Base-by-base conservation (phyloP, 2,329 filamentous ascomycete species). In the Alternaria metachromatica region DNA sequence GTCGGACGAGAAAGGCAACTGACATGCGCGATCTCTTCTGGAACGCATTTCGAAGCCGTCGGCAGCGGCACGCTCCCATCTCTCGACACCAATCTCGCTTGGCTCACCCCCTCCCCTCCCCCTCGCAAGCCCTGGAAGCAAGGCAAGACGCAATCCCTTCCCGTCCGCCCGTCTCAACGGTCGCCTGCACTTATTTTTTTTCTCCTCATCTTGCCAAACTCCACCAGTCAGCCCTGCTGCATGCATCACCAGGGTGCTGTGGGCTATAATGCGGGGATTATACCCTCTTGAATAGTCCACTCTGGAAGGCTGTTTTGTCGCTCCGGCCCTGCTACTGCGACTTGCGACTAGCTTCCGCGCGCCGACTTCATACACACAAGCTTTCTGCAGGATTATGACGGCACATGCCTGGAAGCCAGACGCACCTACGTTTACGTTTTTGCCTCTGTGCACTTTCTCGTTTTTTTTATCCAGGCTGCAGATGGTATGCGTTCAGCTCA, bases 231-330 rank as follows among this genome's bases (percentile, higher is more conserved):
- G 55, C 67, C 66, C 64, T 66, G 62, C 43, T 60, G 55, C 62
- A 63, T 64, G 66, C 63, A 63, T 63, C 61, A 65, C 66, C 50
- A 69, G 68, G 65, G 55, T 33, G 30, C 13, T 53, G 28, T 53
- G 30, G 62, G 64, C 64, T 73, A 74, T 78, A 75, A 75, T 78
- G 76, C 76, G 76, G 76, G 73, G 72, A 64, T 61, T 72, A 72
- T 70, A 67, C 50, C 66, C 62, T 63, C 58, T 63, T 55, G 44
- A 58, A 48, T 56, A 41, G 55, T 53, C 41, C 41, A 55, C 62
- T 65, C 49, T 70, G 72, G 64, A 68, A 64, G 69, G 68, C 62
- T 66, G 66, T 65, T 63, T 58, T 66, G 62, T 64, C 64, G 43
- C 65, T 54, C 63, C 64, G 59, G 67, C 64, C 48, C 50, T 64